Evolutionary conservation across 768 basidiomycete species (phyloP).

Genomic region (Boletus fagicola): DNA sequence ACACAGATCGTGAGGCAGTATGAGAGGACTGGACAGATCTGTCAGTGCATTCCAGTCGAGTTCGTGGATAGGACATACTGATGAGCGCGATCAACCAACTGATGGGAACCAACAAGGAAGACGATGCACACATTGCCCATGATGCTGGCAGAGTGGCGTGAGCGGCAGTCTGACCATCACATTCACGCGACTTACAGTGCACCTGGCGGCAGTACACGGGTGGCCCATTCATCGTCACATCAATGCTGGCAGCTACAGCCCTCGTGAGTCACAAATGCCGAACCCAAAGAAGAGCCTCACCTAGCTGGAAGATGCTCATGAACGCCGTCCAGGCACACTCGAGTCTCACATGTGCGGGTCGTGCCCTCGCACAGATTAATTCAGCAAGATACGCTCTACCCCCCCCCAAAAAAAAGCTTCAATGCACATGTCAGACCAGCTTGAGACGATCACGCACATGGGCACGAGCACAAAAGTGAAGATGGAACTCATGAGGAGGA

Average conservation of each 20-base stretch:
- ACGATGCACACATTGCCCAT: slow-evolving; percentile 47
- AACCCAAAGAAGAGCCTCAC: slow-evolving; percentile 32
- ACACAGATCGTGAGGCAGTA: slow-evolving; percentile 58
- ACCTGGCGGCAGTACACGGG: slow-evolving; percentile 36
- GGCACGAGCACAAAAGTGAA: slow-evolving; percentile 31
- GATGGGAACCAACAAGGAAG: slow-evolving; percentile 44
- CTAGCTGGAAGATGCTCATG: slow-evolving; percentile 49
- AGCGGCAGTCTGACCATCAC: slow-evolving; percentile 2
- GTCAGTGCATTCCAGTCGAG: background rate
- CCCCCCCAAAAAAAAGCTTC: background rate
- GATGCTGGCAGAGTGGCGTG: slow-evolving; percentile 28
- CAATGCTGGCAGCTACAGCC: slow-evolving; percentile 47
- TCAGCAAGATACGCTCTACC: slow-evolving; percentile 36
- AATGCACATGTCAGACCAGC: background rate
- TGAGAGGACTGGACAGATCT: slow-evolving; percentile 38
- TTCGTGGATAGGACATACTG: slow-evolving; percentile 35
- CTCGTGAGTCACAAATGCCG: background rate
- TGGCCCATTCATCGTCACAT: slow-evolving; percentile 44
- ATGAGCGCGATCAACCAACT: slow-evolving; percentile 49
- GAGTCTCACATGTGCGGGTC: slow-evolving; percentile 42
- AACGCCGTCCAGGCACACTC: slow-evolving; percentile 59
- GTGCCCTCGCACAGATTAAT: slow-evolving; percentile 35
- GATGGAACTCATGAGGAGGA: slow-evolving; percentile 49
- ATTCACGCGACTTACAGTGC: slow-evolving; percentile 32
- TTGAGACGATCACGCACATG: slow-evolving; percentile 25